Evolutionary conservation across 306 rosid genomes (phyloP).

Genomic region (Spatholobus suberectus): DNA sequence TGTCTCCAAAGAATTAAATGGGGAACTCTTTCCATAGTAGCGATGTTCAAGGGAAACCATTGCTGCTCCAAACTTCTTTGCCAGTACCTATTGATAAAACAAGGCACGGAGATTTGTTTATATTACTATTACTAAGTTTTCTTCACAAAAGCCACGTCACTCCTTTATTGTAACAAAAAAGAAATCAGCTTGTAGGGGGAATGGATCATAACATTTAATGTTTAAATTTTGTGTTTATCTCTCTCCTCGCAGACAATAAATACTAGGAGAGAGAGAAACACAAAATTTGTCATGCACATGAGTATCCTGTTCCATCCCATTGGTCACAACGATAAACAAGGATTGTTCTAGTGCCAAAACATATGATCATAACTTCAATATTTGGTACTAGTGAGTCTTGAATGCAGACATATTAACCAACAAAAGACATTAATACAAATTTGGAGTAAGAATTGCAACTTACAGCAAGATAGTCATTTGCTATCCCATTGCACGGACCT

Average conservation of each 20-base stretch:
- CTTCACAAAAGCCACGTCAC: not conserved
- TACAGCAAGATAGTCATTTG: slow-evolving; percentile 78
- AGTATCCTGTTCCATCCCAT: not conserved
- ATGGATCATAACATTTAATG: not conserved
- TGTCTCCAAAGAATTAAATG: slow-evolving; percentile 70
- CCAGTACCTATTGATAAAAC: slow-evolving; percentile 66
- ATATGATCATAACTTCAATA: not conserved
- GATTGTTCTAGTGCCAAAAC: not conserved
- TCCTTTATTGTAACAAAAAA: not conserved
- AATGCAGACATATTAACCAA: slow-evolving; percentile 19
- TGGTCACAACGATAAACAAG: not conserved
- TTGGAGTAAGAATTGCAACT: slow-evolving; percentile 36
- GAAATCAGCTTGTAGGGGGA: not conserved
- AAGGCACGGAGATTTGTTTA: not conserved
- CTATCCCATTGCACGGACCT: slow-evolving; percentile 63
- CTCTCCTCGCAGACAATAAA: not conserved
- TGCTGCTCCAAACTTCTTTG: slow-evolving; percentile 96
- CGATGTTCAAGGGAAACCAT: slow-evolving; percentile 96
- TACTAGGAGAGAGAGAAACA: not conserved
- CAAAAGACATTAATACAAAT: slow-evolving; percentile 17
- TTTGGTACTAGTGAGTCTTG: not conserved
- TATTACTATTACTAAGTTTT: slow-evolving; percentile 23
- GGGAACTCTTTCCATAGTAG: slow-evolving; percentile 91
- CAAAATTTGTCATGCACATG: not conserved
- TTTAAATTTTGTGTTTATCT: not conserved